Percentiles rank a stretch among this genome's conserved stretches.
Evolutionary conservation across 192 early-diverging fungal genomes (phyloP).

Genomic region (Bifiguratus adelaidae): DNA sequence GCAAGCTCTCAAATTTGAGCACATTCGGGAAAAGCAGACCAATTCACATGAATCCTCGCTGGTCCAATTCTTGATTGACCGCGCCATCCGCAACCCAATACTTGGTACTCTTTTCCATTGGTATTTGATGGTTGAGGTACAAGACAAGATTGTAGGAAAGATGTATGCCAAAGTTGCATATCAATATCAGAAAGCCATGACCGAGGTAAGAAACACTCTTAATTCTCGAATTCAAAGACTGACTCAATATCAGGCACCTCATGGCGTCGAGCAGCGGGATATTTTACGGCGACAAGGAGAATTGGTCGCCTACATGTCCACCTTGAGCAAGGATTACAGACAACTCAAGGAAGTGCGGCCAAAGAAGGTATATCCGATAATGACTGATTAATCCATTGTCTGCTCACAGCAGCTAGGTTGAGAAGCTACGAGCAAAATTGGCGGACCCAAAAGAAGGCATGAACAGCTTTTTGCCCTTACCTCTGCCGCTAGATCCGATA

Average conservation of each 20-base stretch:
- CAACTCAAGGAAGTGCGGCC: slow-evolving; percentile 71
- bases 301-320: slow-evolving; percentile 64
- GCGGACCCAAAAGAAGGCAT: slow-evolving; percentile 80
- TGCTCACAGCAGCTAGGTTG: too few relatives aligned
- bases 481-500: slow-evolving; percentile 86
- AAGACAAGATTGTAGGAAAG: slow-evolving; percentile 71
- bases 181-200: slow-evolving; percentile 68
- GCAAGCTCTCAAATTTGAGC: slow-evolving; percentile 95
- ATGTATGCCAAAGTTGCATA: slow-evolving; percentile 83
- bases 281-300: slow-evolving; percentile 76
- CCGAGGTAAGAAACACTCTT: slow-evolving; percentile 22
- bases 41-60: slow-evolving; percentile 50
- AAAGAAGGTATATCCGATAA: slow-evolving; percentile 55
- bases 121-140: slow-evolving; percentile 96
- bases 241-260: slow-evolving; percentile 29
- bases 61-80: slow-evolving; percentile 82
- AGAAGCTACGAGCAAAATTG: slow-evolving; percentile 64
- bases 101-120: slow-evolving; percentile 95
- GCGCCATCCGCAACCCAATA: slow-evolving; percentile 70
- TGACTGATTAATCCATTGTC: neutral
- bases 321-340: slow-evolving; percentile 65
- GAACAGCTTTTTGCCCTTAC: slow-evolving; percentile 67
- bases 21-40: slow-evolving; percentile 33
- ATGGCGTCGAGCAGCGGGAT: slow-evolving; percentile 55
- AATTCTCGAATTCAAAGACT: neutral